phyloP scores from a whole-genome alignment of 148 eudicot genomes.

The Chenopodium formosanum region DNA sequence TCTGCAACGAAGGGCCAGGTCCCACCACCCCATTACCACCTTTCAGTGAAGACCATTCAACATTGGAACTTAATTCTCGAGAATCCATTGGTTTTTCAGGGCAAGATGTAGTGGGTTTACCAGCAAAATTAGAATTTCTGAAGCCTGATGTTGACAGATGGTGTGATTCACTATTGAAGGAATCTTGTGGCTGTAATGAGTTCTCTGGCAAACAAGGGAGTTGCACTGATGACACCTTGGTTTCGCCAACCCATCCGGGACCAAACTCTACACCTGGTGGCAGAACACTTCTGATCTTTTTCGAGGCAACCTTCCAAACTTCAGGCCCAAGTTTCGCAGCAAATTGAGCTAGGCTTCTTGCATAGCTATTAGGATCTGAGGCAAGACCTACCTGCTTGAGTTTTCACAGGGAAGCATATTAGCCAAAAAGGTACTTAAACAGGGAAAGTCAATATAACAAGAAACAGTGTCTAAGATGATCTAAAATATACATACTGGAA shows the following conservation, averaged over 20 bases:
- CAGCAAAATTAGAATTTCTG: slow-evolving; percentile 17
- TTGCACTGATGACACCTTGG: slow-evolving; percentile 30
- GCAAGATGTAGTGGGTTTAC: slow-evolving; percentile 18
- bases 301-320: slow-evolving; percentile 70
- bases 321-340: slow-evolving; percentile 76
- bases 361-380: slow-evolving; percentile 61
- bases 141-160: slow-evolving; percentile 28
- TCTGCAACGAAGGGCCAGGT: slow-evolving; percentile 18
- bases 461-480: neutral
- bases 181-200: slow-evolving; percentile 28
- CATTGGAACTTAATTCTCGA: slow-evolving; percentile 30
- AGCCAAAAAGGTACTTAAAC: neutral
- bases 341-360: slow-evolving; percentile 81
- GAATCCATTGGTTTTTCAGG: slow-evolving; percentile 27
- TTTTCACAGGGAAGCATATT: neutral
- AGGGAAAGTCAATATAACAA: neutral
- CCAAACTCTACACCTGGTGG: slow-evolving; percentile 69
- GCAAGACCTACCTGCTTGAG: slow-evolving; percentile 60
- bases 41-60: slow-evolving; percentile 32
- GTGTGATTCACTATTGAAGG: slow-evolving; percentile 23
- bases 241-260: slow-evolving; percentile 84
- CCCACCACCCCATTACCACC: slow-evolving; percentile 29
- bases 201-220: slow-evolving; percentile 32
- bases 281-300: slow-evolving; percentile 49
- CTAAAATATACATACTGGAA: slow-evolving; percentile 44